Percentiles rank a stretch among this genome's conserved stretches.
Evolutionary conservation across 805 yeast species (phyloP).

Genomic region (Ascoidea rubescens): DNA sequence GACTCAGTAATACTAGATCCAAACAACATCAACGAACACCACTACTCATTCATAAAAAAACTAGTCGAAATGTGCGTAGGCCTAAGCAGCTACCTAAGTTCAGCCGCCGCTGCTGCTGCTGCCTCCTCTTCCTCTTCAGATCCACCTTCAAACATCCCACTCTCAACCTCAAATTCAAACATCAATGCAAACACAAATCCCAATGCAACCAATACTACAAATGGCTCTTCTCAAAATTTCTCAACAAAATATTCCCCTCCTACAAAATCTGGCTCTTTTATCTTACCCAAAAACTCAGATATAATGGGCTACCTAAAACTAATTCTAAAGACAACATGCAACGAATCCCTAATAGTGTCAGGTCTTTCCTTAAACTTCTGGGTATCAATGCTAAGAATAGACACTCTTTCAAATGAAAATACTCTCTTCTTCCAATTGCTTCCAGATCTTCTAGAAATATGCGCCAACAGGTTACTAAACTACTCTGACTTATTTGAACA

Average conservation of each 20-base stretch:
- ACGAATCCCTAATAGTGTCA: constrained; percentile 77
- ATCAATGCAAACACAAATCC: too few relatives aligned
- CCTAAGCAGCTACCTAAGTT: constrained; percentile 62
- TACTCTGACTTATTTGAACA: constrained; percentile 58
- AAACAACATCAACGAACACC: constrained; percentile 63
- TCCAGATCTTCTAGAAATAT: constrained; percentile 57
- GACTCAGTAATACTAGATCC: constrained; percentile 38
- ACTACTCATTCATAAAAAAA: constrained; percentile 74
- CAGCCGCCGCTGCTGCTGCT: constrained; percentile 22
- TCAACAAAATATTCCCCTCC: background rate
- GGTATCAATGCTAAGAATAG: constrained; percentile 80
- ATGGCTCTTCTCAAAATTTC: too few relatives aligned
- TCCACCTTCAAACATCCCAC: background rate
- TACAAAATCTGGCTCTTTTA: constrained; percentile 10
- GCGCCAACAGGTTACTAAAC: constrained; percentile 67
- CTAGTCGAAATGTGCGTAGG: constrained; percentile 89
- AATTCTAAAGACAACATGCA: constrained; percentile 68
- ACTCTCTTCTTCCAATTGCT: constrained; percentile 23
- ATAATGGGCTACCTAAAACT: constrained; percentile 55
- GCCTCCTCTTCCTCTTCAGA: constrained; percentile 4
- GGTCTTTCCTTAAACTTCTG: constrained; percentile 88
- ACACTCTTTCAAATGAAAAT: constrained; percentile 34
- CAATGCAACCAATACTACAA: too few relatives aligned
- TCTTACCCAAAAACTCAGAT: constrained; percentile 41
- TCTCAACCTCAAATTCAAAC: background rate